Evolutionary conservation across 2,329 filamentous ascomycete genomes (phyloP), one percentile per base, ranked within the genome.

Genomic region (Gliomastix tumulicola): DNA sequence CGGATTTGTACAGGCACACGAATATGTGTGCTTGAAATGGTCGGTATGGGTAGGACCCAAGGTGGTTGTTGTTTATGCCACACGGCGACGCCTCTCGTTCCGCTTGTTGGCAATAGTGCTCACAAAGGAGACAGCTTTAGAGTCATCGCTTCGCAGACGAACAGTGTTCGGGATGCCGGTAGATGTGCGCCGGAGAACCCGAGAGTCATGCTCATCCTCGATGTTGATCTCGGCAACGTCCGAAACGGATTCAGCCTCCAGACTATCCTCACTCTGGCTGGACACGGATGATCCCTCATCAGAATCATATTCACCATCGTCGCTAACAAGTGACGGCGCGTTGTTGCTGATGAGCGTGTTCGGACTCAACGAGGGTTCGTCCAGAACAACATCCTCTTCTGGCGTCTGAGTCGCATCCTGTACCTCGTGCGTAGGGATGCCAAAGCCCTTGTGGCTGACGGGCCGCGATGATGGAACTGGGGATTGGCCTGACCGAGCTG

Each of bases 241-340:
- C 10, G 74, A 74, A 18, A 75, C 66, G 4, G 71, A 69, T 41
- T 76, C 75, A n/a, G 75, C 66, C 19, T 79, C 79, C 25, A 23
- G 30, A 10, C 74, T 55, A 39, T 63, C 67, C 34, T 78, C 74
- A 38, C 69, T 74, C 37, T 65, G 63, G 19, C 77, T 77, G 5
- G 77, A 81, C 30, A 69, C 65, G 4, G 71, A 71, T 5, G 76
- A 82, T 32, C 69, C 72, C 41, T 78, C 76, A 39, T 83, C 78
- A 2, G 81, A 85, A 38, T 82, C 80, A 49, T 84, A 86, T 53
- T 88, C 84, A 48, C 83, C 82, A 51, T 88, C 83, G 57, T 89
- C 84, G 59, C 83, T 87, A 51, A 88, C 83, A 34, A 89, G 69
- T 48, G 82, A 88, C 17, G 84, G 84, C 8, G 84, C 83, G 46